A percentile compares a stretch with the other conserved stretches of the same genome.
Evolutionary conservation across 2,329 filamentous ascomycete species (phyloP).

Genomic region (Graphium sp.): DNA sequence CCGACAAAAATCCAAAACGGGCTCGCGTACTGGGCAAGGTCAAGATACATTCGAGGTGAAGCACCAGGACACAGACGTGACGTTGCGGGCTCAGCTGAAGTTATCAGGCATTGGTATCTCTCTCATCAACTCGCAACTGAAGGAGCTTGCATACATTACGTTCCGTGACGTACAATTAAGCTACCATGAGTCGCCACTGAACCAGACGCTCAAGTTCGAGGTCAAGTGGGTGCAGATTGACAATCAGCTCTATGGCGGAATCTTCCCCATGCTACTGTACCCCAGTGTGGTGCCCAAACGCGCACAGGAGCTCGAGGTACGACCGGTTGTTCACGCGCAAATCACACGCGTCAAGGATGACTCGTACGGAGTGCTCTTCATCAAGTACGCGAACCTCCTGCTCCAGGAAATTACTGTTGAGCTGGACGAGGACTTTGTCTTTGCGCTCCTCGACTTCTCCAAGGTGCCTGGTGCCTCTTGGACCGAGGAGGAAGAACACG

Average conservation of each 20-base stretch:
- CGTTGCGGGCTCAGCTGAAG: slow-evolving; percentile 75
- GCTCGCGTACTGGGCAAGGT: slow-evolving; percentile 25
- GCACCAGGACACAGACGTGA: slow-evolving; percentile 72
- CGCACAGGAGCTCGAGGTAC: slow-evolving; percentile 86
- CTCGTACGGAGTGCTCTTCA: slow-evolving; percentile 91
- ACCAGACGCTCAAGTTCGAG: slow-evolving; percentile 77
- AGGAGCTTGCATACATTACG: slow-evolving; percentile 85
- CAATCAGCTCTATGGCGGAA: slow-evolving; percentile 94
- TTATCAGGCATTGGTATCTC: slow-evolving; percentile 86
- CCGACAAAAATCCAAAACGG: slow-evolving; percentile 8
- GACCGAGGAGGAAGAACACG: slow-evolving; percentile 60
- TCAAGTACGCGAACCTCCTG: slow-evolving; percentile 91
- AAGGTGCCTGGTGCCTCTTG: slow-evolving; percentile 84
- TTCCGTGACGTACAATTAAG: slow-evolving; percentile 82
- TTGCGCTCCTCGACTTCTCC: slow-evolving; percentile 84
- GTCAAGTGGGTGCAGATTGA: slow-evolving; percentile 99
- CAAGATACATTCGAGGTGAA: slow-evolving; percentile 97
- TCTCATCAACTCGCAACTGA: slow-evolving; percentile 79
- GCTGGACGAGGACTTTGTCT: slow-evolving; percentile 95
- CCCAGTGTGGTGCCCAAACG: slow-evolving; percentile 96
- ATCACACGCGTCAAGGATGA: slow-evolving; percentile 94
- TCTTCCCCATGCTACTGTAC: slow-evolving; percentile 94
- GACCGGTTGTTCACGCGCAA: slow-evolving; percentile 85
- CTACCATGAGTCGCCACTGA: slow-evolving; percentile 82
- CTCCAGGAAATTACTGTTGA: slow-evolving; percentile 97